Evolutionary conservation across 2,329 filamentous ascomycete species (phyloP).

Genomic region (Nannizzia gypsea): DNA sequence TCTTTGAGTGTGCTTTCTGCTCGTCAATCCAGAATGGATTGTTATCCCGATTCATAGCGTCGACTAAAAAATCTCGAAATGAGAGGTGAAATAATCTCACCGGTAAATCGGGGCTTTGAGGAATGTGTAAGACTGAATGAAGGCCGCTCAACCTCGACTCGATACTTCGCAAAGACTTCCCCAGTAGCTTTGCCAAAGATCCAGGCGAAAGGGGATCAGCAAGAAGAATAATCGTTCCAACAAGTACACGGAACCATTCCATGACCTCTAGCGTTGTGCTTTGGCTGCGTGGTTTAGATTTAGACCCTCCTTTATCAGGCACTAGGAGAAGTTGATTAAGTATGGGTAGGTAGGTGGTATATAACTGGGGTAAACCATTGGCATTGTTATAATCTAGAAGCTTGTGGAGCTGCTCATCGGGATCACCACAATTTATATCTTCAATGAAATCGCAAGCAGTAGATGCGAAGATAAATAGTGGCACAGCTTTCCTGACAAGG

Average conservation of each 20-base stretch:
- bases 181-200: neutral
- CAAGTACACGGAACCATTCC: neutral
- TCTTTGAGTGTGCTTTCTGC: neutral
- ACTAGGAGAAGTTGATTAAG: neutral
- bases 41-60: neutral
- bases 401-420: too few relatives aligned
- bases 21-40: neutral
- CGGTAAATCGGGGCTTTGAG: neutral
- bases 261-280: neutral
- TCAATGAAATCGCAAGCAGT: too few relatives aligned
- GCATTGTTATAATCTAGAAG: neutral
- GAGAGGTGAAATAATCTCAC: neutral
- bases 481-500: too few relatives aligned
- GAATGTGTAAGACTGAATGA: too few relatives aligned
- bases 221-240: too few relatives aligned
- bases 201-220: neutral
- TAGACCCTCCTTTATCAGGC: neutral
- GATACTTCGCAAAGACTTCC: neutral
- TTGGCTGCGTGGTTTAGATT: neutral
- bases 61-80: neutral
- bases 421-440: too few relatives aligned
- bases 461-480: too few relatives aligned
- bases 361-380: neutral
- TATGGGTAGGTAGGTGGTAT: neutral
- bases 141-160: neutral